Evolutionary conservation across 192 early-diverging fungal genomes (phyloP).

Genomic region (Coemansia sp.): DNA sequence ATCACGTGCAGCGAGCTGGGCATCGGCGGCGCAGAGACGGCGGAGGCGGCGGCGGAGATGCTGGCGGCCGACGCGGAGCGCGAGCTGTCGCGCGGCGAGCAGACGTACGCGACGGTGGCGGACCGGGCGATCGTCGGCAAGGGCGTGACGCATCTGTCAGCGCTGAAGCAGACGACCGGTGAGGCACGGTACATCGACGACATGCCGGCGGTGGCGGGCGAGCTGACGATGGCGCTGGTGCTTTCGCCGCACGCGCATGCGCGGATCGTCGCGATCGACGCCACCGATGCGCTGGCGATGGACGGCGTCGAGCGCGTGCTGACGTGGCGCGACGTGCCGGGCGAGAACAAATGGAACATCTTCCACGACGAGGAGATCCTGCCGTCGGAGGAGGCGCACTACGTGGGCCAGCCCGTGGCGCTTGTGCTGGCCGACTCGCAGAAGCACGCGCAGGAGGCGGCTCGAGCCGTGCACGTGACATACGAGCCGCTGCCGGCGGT

Average conservation of each 20-base stretch:
- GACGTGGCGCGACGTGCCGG: conserved; percentile 69
- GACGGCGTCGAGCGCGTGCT: conserved; percentile 70
- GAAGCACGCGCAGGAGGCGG: conserved; percentile 66
- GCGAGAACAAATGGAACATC: conserved; percentile 58
- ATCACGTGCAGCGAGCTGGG: conserved; percentile 20
- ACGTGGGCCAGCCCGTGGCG: conserved; percentile 75
- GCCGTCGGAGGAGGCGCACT: conserved; percentile 65
- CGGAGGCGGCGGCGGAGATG: conserved; percentile 18
- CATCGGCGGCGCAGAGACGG: conserved; percentile 14
- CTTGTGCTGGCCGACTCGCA: conserved; percentile 73
- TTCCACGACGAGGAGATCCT: conserved; percentile 81
- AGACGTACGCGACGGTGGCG: conserved; percentile 52
- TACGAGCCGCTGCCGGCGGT: conserved; percentile 74
- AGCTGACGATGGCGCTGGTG: conserved; percentile 70
- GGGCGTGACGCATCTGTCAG: conserved; percentile 68
- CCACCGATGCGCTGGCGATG: conserved; percentile 58
- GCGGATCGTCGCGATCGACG: conserved; percentile 63
- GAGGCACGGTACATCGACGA: conserved; percentile 84
- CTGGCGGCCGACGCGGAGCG: conserved; percentile 24
- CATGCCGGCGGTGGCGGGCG: conserved; percentile 68
- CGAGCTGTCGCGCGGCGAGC: conserved; percentile 24
- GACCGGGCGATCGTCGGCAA: conserved; percentile 62
- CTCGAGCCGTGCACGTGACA: conserved; percentile 65
- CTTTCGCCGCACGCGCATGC: conserved; percentile 68
- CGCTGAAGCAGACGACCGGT: conserved; percentile 82